phyloP scores from a whole-genome alignment of 352 stramenopile species.

The Peronospora belbahrii region DNA sequence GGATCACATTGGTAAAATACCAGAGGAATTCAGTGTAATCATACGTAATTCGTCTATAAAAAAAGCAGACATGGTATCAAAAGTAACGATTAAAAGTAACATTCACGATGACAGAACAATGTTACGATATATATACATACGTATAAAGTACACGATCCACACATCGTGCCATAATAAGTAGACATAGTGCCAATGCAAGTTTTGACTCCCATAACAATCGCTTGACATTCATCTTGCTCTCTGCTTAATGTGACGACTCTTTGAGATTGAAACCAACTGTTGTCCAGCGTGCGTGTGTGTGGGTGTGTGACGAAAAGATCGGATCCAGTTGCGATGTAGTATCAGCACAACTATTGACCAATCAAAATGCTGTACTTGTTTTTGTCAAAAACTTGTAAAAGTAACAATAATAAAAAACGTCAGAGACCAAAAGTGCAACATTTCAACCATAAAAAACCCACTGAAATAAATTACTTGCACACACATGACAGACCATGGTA shows the following conservation, averaged over 20 bases:
- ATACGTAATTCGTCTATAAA: constrained; percentile 76
- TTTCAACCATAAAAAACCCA: too few species aligned
- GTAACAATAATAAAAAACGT: background rate
- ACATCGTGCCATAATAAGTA: constrained; percentile 71
- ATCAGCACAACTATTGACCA: background rate
- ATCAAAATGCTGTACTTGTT: background rate
- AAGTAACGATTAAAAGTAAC: too few species aligned
- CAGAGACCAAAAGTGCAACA: too few species aligned
- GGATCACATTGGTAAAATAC: constrained; percentile 84
- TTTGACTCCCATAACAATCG: constrained; percentile 79
- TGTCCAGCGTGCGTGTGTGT: background rate
- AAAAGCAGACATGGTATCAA: too few species aligned
- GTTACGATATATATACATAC: too few species aligned
- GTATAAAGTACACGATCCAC: constrained; percentile 83
- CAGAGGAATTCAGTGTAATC: constrained; percentile 84
- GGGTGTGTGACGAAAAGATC: background rate
- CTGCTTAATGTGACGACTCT: background rate
- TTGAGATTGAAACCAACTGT: background rate
- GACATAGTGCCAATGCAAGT: constrained; percentile 64
- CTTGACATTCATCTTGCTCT: constrained; percentile 68
- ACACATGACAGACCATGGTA: constrained; percentile 53
- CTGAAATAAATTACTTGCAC: too few species aligned
- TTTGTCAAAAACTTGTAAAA: background rate
- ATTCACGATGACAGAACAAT: too few species aligned
- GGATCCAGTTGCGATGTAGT: background rate